A percentile compares a stretch with the other conserved stretches of the same genome.
These are phyloP conservation scores for Arxiozyma heterogenica DNA, from an alignment of 1,139 yeast genomes.

Conservation along the genomic window DNA sequence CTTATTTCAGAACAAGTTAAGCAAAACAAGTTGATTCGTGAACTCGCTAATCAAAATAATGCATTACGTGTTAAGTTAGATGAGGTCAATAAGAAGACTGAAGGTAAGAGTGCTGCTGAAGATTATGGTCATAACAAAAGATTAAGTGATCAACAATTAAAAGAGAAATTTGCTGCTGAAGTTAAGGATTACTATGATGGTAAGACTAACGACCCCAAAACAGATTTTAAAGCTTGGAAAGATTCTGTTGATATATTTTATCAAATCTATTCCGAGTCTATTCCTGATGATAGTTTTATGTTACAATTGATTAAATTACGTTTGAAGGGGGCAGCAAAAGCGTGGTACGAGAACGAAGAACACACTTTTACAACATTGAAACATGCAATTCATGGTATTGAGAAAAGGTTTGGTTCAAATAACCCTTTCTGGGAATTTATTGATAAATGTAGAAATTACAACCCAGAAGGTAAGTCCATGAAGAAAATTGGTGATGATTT, in stretches of 20 bases:
- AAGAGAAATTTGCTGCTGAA: not conserved
- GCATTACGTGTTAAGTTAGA: not conserved
- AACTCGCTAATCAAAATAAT: not conserved
- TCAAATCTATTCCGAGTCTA: not conserved
- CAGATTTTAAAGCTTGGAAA: not conserved
- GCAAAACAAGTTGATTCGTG: not conserved
- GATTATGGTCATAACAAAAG: not conserved
- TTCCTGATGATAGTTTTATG: constrained; percentile 1
- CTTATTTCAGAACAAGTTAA: not conserved
- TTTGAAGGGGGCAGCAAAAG: not conserved
- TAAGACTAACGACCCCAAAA: not conserved
- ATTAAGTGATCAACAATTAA: not conserved
- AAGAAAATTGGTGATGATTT: not conserved
- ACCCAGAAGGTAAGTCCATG: not conserved
- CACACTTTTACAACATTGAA: not conserved
- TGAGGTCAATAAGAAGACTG: not conserved
- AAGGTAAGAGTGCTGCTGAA: not conserved
- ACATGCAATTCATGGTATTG: not conserved
- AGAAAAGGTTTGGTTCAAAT: not conserved
- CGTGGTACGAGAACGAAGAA: not conserved
- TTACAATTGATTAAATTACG: not conserved
- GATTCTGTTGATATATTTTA: not conserved
- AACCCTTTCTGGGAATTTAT: not conserved
- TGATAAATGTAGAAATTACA: not conserved
- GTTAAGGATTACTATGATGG: not conserved